Evolutionary conservation across 75 land plant species (phyloP), one percentile per base, ranked within the genome.

Genomic region (Picea glauca): DNA sequence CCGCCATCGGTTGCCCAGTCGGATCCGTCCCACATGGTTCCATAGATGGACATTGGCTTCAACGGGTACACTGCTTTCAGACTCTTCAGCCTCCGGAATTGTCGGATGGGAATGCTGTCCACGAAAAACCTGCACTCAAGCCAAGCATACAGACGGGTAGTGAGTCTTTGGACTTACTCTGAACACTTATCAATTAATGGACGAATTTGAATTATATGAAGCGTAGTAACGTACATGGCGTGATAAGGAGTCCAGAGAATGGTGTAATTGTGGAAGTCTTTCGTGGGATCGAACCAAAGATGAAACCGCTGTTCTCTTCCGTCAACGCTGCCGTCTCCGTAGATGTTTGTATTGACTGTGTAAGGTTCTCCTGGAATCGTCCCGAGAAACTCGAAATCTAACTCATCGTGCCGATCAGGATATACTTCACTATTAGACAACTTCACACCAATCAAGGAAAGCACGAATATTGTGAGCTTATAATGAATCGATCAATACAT

Each of bases 211-310:
- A 43, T 5, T 4, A 4, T 5, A 0, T 43, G 20, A 5, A n/a
- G 58, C 12, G 12, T 5, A 33, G 33, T n/a, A 72, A 50, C 12
- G 12, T 76, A 85, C 87, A 85, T 82, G 59, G 60, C 83, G 58
- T 85, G 87, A 67, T 85, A 62, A 57, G 77, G 77, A 30, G 81
- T 85, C 87, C 87, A 85, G 13, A 85, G 58, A 14, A 84, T 67
- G 58, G 75, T 66, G 58, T 85, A 85, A 23, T 84, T 61, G 38
- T 85, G 87, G 62, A 84, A 85, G 15, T 76, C 82, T 20, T 57
- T 65, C 23, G 87, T 84, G n/a, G 87, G 87, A 43, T 85, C 87
- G 76, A 85, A 85, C 87, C 87, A 85, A 40, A 85, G 87, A 75
- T 85, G 86, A 58, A 79, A 79, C 32, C 81, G 78, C 63, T 85